Evolutionary conservation across 139 green algal genomes (phyloP), one percentile per base, ranked within the genome.

Genomic region (Yamagishiella unicocca): DNA sequence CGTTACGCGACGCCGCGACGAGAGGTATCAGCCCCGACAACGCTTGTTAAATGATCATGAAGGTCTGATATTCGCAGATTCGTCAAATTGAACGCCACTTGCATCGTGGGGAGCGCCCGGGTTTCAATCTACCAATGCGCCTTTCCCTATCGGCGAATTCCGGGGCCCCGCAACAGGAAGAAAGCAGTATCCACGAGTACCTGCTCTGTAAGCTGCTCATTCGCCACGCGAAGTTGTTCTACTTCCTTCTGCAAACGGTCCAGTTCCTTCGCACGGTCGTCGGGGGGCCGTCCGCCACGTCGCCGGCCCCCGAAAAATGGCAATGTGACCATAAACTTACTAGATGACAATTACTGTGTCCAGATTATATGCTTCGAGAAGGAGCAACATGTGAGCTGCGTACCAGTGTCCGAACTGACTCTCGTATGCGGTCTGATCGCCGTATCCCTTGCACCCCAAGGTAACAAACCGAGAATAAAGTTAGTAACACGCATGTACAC

Each of bases 171-270:
- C 25, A 1, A 22, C 1, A 17, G 45, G 50, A 29, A 33, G 66
- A 68, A 2, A 12, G 71, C 43, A 42, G 27, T 29, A 17, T 9
- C 12, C n/a, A 6, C 3, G 2, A 2, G 38, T 55, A 77, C 82
- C 82, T 87, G 67, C 45, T 87, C 82, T 50, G 43, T 50, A 8
- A 87, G 71, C 31, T 87, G 82, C 27, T 79, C 66, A 70, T 87
- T 87, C 25, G 46, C 67, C 14, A 58, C 42, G 2, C 67, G 46
- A 2, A 87, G 35, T 38, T 71, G 50, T 35, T 87, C 82, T 0
- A 87, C 7, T 35, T 79, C 67, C 50, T 80, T 80, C 4, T 77
- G 82, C 17, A 87, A 25, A 8, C 29, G 31, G 2, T 62, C 68
- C 3, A 81, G 10, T 25, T 87, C 58, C 25, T 58, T 55, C 2